These are phyloP conservation scores for Neofusicoccum cordaticola DNA, from an alignment of 2,329 filamentous ascomycete species.

Conservation along the genomic window DNA sequence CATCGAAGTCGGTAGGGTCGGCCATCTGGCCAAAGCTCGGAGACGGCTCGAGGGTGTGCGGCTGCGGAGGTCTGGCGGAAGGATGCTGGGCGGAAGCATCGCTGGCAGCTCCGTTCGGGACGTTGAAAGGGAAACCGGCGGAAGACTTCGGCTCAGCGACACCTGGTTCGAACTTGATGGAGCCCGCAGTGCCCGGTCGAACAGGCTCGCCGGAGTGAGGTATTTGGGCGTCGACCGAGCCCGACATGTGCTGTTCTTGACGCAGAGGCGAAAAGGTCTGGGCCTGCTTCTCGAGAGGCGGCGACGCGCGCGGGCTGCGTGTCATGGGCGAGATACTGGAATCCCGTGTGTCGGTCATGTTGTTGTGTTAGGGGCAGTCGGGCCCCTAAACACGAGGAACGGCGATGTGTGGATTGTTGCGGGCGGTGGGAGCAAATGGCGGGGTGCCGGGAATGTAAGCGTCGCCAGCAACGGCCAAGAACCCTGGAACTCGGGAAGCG, in stretches of 20 bases:
- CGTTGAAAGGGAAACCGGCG: slow-evolving; percentile 11
- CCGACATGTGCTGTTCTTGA: slow-evolving; percentile 23
- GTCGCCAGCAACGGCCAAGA: neutral
- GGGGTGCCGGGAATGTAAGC: neutral
- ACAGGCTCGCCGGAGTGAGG: neutral
- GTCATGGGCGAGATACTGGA: slow-evolving; percentile 29
- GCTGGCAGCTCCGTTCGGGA: slow-evolving; percentile 3
- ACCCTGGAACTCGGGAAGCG: neutral
- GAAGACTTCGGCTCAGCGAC: neutral
- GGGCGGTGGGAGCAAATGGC: neutral
- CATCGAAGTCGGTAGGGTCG: slow-evolving; percentile 15
- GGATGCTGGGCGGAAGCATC: neutral
- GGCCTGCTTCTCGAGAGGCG: slow-evolving; percentile 22
- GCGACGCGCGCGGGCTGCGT: slow-evolving; percentile 23
- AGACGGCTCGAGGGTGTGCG: slow-evolving; percentile 8
- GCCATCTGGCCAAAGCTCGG: slow-evolving; percentile 12
- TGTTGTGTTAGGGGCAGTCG: neutral
- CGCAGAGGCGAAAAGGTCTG: slow-evolving; percentile 28
- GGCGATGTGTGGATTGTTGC: neutral
- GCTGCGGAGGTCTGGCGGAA: neutral
- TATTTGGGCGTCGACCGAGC: neutral
- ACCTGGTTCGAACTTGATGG: neutral
- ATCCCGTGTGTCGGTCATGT: slow-evolving; percentile 30
- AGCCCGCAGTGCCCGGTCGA: neutral
- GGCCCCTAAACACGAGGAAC: neutral